Evolutionary conservation across 805 yeast genomes (phyloP).

Genomic region (Candida railenensis): DNA sequence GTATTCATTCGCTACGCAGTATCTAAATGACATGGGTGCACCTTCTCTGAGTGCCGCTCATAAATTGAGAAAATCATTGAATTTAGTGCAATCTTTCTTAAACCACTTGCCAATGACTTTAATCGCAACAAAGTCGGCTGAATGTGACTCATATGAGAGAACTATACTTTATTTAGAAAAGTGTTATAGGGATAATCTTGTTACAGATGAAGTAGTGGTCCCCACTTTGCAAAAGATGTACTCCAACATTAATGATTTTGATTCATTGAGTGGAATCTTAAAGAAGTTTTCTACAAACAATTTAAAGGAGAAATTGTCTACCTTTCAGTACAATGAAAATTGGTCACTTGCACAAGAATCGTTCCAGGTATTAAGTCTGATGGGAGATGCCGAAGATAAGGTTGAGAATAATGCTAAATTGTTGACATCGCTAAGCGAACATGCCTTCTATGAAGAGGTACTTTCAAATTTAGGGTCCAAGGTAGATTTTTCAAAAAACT

Average conservation of each 20-base stretch:
- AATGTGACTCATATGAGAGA: constrained; percentile 82
- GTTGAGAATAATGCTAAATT: constrained; percentile 48
- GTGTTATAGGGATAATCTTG: constrained; percentile 46
- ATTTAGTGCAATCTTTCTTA: constrained; percentile 47
- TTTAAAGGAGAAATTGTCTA: constrained; percentile 72
- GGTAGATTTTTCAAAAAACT: constrained; percentile 17
- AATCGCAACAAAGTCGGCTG: constrained; percentile 76
- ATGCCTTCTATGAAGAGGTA: constrained; percentile 71
- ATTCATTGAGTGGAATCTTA: constrained; percentile 83
- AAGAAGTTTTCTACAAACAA: constrained; percentile 68
- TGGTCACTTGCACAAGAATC: constrained; percentile 90
- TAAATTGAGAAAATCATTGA: constrained; percentile 24
- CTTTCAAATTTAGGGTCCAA: constrained; percentile 47
- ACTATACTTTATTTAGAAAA: constrained; percentile 85
- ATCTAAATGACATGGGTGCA: constrained; percentile 21
- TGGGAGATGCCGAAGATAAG: constrained; percentile 20
- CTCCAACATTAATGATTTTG: constrained; percentile 84
- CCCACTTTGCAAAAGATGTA: constrained; percentile 73
- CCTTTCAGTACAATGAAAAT: constrained; percentile 79
- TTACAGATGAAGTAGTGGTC: constrained; percentile 39
- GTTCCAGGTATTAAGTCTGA: constrained; percentile 56
- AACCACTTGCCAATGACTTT: constrained; percentile 60
- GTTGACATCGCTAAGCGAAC: constrained; percentile 69
- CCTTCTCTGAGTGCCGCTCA: constrained; percentile 16
- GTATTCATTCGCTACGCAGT: constrained; percentile 45